These are phyloP conservation scores for Vachellia pachyceras DNA, from an alignment of 306 rosid species.

Conservation along the genomic window DNA sequence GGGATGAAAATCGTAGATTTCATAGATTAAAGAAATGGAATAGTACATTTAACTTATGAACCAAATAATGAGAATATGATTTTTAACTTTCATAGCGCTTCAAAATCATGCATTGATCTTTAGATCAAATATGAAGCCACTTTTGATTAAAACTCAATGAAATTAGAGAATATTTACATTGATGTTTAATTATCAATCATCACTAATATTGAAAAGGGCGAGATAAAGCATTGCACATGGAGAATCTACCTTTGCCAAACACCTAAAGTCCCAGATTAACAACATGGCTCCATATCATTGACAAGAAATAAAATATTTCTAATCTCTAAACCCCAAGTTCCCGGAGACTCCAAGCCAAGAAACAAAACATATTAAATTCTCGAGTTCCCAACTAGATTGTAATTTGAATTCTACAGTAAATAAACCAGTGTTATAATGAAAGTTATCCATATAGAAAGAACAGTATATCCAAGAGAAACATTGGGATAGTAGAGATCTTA, in stretches of 20 bases:
- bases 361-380: background rate
- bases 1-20: background rate
- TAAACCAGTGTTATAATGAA: background rate
- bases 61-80: no score
- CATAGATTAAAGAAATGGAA: background rate
- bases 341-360: background rate
- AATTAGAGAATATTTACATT: background rate
- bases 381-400: background rate
- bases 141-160: background rate
- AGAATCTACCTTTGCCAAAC: background rate
- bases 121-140: background rate
- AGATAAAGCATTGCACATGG: background rate
- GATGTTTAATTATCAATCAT: background rate
- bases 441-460: background rate
- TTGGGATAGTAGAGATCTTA: slow-evolving; percentile 12
- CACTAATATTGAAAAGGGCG: background rate
- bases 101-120: background rate
- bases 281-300: background rate
- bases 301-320: background rate
- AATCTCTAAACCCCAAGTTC: background rate
- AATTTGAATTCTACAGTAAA: background rate
- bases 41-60: background rate
- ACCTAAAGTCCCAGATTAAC: background rate
- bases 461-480: background rate
- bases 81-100: background rate